Percentiles rank a stretch among this genome's conserved stretches.
Evolutionary conservation across 345 rosid species (phyloP).

Genomic region (Eucalyptus polyanthemos): DNA sequence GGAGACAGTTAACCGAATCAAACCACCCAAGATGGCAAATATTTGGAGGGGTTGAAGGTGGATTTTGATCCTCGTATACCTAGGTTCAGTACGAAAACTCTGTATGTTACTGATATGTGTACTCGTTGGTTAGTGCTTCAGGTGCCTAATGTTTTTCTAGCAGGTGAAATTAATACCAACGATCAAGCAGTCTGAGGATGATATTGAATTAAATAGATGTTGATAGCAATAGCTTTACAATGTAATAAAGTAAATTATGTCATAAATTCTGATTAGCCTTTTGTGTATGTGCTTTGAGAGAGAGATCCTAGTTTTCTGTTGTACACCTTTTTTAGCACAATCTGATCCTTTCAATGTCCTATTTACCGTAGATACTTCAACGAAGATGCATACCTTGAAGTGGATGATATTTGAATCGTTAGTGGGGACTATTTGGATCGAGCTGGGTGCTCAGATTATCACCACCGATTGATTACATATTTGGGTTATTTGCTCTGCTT

Average conservation of each 20-base stretch:
- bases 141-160: not conserved
- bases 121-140: accelerated
- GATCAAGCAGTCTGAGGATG: not conserved
- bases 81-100: not conserved
- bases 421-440: not conserved
- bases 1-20: not conserved
- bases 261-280: not conserved
- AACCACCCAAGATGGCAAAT: not conserved
- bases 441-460: not conserved
- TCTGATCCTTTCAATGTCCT: not conserved
- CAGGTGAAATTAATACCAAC: accelerated
- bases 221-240: not conserved
- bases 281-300: not conserved
- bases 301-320: not conserved
- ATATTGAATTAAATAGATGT: not conserved
- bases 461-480: not conserved
- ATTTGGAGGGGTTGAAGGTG: not conserved
- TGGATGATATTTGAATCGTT: not conserved
- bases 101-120: accelerated
- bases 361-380: not conserved
- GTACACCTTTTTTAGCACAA: not conserved
- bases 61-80: not conserved
- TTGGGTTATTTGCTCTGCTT: not conserved
- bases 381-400: not conserved
- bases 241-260: not conserved